Evolutionary conservation across 2,329 filamentous ascomycete genomes (phyloP), one percentile per base, ranked within the genome.

Genomic region (Cercospora sp.): DNA sequence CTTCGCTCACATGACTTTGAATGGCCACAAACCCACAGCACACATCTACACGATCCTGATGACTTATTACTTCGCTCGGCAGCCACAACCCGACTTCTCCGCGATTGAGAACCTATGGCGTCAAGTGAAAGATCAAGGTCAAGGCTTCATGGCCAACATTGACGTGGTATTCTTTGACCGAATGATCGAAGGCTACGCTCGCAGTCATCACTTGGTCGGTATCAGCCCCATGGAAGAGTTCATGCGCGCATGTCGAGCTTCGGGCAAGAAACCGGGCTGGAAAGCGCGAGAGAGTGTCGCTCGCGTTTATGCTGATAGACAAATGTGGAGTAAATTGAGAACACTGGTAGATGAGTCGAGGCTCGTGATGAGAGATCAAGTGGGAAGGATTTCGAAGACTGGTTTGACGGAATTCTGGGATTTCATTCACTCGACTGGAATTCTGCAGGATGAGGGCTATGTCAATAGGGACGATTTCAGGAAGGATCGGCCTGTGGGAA

Each of bases 31-130:
- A 59, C 83, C 88, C 2, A 86, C 86, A 3, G 79, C 87, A 1
- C 86, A 92, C 73, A 91, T 93, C 74, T 91, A 91, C 81, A 94
- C 91, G 26, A 91, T 90, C 74, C 85, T 95, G 21, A 82, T 91
- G 57, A 86, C 89, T 57, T 84, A 90, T 76, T 90, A 89, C 76
- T 90, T 94, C 76, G 74, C 82, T 8, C 68, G 66, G 3, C 69
- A 80, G 1, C 87, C 87, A 2, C 40, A 63, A 18, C 88, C 89
- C 0, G 84, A 91, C 72, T 80, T 91, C 32, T 78, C 80, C 1
- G 85, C 86, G 13, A 84, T 92, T n/a, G 84, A 87, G 43, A 77
- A 78, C 0, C 81, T 94, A 3, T 87, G 92, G 72, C 69, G 73
- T 9, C 78, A 82, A 4, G 82, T 86, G 55, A 75, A 79, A 28